Conservation (phyloP, 2,329 filamentous ascomycete species). For the Clonostachys sp. region DNA sequence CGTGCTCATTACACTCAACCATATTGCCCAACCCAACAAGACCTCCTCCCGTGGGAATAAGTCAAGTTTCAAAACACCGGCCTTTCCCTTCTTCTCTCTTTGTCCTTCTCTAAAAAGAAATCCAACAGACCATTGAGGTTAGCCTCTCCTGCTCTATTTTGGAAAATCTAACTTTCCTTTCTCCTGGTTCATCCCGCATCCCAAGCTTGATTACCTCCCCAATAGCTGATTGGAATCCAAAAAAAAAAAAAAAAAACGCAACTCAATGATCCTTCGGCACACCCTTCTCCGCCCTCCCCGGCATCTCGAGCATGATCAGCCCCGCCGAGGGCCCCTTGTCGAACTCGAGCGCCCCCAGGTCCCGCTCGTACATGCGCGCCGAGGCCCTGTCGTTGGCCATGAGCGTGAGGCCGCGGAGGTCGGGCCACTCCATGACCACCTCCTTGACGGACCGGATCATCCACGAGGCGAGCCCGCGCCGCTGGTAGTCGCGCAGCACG, state of each 20-base stretch:
- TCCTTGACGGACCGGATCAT: conserved; percentile 58
- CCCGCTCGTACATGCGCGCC: conserved; percentile 39
- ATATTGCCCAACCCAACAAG: too few relatives aligned
- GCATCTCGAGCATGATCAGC: conserved; percentile 34
- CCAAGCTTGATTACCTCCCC: too few relatives aligned
- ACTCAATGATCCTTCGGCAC: conserved; percentile 20
- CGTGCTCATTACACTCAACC: too few relatives aligned
- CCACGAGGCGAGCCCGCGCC: conserved; percentile 60
- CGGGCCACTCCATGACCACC: conserved; percentile 47
- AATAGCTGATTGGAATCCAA: conserved; percentile 1
- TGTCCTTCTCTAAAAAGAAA: conserved; percentile 3
- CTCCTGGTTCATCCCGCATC: too few relatives aligned
- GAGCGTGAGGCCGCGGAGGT: conserved; percentile 55
- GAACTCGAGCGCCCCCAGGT: conserved; percentile 38
- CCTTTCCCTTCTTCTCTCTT: too few relatives aligned
- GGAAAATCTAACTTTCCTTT: not conserved
- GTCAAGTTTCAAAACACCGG: too few relatives aligned
- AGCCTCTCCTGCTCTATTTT: not conserved
- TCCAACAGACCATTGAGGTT: conserved; percentile 1
- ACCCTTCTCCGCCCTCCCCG: conserved; percentile 26
- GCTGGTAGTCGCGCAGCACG: conserved; percentile 53
- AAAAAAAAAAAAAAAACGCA: conserved; percentile 3
- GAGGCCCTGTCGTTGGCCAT: conserved; percentile 37
- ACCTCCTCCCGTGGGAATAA: too few relatives aligned
- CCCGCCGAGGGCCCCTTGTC: conserved; percentile 32